Percentiles rank a stretch among this genome's conserved stretches.
phyloP scores from a whole-genome alignment of 148 eudicot genomes.

The Fagopyrum homotropicum region DNA sequence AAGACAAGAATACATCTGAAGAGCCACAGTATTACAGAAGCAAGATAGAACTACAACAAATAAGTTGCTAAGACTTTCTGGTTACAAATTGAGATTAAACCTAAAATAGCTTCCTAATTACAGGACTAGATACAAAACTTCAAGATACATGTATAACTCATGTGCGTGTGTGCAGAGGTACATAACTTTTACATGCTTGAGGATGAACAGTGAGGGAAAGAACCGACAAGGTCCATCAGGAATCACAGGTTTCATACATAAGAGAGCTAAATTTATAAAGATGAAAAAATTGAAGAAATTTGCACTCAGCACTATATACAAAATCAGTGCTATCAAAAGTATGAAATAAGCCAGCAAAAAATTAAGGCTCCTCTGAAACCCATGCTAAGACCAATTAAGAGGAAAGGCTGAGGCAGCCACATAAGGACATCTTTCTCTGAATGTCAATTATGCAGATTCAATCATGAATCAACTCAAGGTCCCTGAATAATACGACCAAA shows the following conservation, averaged over 20 bases:
- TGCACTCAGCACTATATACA: slow-evolving; percentile 3
- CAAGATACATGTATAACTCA: neutral
- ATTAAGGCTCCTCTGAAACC: slow-evolving; percentile 23
- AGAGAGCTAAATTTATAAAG: neutral
- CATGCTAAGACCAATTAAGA: slow-evolving; percentile 21
- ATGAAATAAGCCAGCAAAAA: neutral
- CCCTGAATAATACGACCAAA: slow-evolving; percentile 50
- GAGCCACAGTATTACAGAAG: neutral
- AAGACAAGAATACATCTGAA: neutral
- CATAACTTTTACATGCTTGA: neutral
- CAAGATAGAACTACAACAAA: neutral
- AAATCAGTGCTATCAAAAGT: neutral
- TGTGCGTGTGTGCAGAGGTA: neutral
- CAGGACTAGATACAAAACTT: neutral
- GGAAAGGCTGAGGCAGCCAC: slow-evolving; percentile 29
- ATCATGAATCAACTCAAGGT: slow-evolving; percentile 44
- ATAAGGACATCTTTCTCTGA: slow-evolving; percentile 34
- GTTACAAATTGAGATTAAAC: neutral
- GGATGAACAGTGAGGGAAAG: neutral
- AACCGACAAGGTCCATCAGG: neutral
- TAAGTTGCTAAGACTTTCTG: neutral
- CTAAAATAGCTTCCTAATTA: neutral
- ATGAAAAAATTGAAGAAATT: slow-evolving; percentile 17
- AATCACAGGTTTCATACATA: neutral
- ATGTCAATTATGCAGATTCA: slow-evolving; percentile 31